A percentile compares a stretch with the other conserved stretches of the same genome.
These are phyloP conservation scores for Candolleomyces eurysporus DNA, from an alignment of 768 basidiomycete genomes.

Conservation along the genomic window DNA sequence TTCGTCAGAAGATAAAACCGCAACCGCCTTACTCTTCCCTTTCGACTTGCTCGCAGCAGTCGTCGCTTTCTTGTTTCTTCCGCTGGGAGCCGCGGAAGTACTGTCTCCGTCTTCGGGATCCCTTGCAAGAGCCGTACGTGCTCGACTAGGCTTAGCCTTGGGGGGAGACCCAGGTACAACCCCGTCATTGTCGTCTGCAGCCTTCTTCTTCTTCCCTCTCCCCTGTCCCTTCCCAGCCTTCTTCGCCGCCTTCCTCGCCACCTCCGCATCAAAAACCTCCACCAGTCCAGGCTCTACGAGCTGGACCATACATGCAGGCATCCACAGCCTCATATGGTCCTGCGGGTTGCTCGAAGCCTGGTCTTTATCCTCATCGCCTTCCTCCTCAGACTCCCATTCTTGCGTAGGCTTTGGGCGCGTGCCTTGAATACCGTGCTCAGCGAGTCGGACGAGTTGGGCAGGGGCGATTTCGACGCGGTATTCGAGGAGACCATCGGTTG, in stretches of 20 bases:
- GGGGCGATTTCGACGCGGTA: conserved; percentile 81
- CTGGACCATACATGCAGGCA: conserved; percentile 76
- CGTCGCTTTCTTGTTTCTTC: too few relatives aligned
- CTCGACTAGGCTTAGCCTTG: neutral
- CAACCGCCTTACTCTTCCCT: neutral
- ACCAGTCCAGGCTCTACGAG: conserved; percentile 67
- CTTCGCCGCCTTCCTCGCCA: conserved; percentile 48
- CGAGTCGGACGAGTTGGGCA: conserved; percentile 57
- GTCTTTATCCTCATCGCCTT: conserved; percentile 33
- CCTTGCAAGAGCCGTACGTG: neutral
- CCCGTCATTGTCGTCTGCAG: neutral
- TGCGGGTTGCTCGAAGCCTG: conserved; percentile 48
- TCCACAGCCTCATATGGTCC: conserved; percentile 70
- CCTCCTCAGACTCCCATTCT: conserved; percentile 51
- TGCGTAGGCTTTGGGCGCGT: conserved; percentile 47
- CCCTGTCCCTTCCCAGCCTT: conserved; percentile 41
- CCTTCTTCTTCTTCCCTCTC: conserved; percentile 9
- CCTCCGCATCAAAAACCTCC: conserved; percentile 51
- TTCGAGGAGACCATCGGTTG: conserved; percentile 70
- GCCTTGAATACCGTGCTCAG: conserved; percentile 66
- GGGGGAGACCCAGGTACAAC: neutral
- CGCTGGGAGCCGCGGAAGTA: too few relatives aligned
- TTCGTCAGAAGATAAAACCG: neutral
- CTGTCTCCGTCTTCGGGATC: neutral
- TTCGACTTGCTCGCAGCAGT: neutral